Evolutionary conservation across 495 filamentous ascomycete genomes (phyloP).

Genomic region (Tuber brumale): DNA sequence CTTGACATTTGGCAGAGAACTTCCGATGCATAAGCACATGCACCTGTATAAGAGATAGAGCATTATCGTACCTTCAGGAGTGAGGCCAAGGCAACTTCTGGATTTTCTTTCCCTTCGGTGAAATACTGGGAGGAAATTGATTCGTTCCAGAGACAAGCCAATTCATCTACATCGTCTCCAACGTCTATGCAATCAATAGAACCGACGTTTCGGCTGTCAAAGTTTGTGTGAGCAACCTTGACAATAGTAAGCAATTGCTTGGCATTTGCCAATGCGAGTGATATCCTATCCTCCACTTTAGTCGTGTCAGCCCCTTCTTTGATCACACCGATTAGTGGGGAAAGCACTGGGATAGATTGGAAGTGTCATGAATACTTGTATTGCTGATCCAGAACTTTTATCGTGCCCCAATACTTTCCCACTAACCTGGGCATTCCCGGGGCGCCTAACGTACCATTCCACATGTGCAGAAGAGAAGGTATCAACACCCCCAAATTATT

Average conservation of each 20-base stretch:
- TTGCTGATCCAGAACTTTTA: conserved; percentile 3
- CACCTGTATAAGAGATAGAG: background rate
- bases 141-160: conserved; percentile 51
- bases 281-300: conserved; percentile 53
- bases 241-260: conserved; percentile 70
- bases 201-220: conserved; percentile 44
- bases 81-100: background rate
- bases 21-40: background rate
- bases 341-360: background rate
- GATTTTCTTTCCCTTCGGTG: background rate
- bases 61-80: conserved; percentile 5
- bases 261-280: conserved; percentile 67
- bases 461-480: conserved; percentile 66
- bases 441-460: conserved; percentile 46
- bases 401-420: conserved; percentile 1
- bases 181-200: conserved; percentile 46
- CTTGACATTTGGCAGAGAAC: conserved; percentile 35
- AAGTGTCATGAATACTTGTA: conserved; percentile 5
- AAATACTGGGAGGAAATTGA: background rate
- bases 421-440: background rate
- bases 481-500: conserved; percentile 92
- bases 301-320: conserved; percentile 23
- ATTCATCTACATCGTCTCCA: conserved; percentile 50
- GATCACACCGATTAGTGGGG: conserved; percentile 7
- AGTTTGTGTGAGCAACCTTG: conserved; percentile 60